phyloP scores from a whole-genome alignment of 2,329 filamentous ascomycete genomes.

The Chalaropsis thielavioides region DNA sequence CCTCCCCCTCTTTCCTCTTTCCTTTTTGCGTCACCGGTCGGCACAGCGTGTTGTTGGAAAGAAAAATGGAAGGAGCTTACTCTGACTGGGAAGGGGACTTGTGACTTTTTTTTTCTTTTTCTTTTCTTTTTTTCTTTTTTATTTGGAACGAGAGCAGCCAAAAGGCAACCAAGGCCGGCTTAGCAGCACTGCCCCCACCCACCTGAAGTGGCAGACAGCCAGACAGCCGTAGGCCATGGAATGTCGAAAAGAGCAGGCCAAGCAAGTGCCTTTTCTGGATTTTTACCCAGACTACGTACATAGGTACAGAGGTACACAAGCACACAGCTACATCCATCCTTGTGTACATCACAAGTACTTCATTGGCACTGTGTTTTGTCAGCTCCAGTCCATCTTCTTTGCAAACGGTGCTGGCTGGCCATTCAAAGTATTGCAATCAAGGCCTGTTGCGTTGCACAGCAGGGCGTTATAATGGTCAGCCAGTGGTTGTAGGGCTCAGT shows the following conservation, averaged over 20 bases:
- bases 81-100: neutral
- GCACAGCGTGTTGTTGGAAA: neutral
- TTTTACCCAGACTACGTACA: no score
- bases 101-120: no score
- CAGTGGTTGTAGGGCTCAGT: neutral
- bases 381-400: neutral
- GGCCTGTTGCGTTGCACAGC: neutral
- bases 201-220: no score
- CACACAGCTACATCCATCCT: no score
- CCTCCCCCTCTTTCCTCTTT: neutral
- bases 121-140: no score
- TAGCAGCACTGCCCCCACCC: no score
- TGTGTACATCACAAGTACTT: no score
- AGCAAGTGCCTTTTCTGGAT: neutral
- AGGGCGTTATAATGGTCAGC: neutral
- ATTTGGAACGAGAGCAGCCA: no score
- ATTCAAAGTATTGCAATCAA: neutral
- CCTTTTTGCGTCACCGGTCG: neutral
- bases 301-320: neutral
- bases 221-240: neutral
- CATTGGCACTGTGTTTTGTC: neutral
- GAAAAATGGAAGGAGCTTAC: neutral
- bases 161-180: no score
- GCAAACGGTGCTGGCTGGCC: no score
- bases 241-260: neutral